Evolutionary conservation across 1,284 basidiomycete species (phyloP).

Genomic region (Trametes hirsuta): DNA sequence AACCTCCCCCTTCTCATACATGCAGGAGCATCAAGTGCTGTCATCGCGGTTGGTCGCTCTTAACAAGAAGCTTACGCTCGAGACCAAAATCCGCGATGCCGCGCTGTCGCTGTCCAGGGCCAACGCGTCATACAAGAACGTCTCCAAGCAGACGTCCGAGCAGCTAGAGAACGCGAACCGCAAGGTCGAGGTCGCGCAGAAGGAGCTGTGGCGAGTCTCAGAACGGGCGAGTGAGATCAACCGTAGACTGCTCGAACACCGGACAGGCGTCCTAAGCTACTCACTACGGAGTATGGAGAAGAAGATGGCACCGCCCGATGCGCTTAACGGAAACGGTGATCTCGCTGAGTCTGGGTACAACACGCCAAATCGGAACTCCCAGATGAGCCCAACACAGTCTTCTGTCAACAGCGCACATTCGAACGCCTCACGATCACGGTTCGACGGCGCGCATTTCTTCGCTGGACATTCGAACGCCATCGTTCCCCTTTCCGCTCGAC

Average conservation of each 20-base stretch:
- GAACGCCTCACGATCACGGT: conserved; percentile 50
- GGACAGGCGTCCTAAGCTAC: conserved; percentile 74
- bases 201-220: conserved; percentile 67
- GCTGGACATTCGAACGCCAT: conserved; percentile 74
- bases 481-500: conserved; percentile 44
- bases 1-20: neutral
- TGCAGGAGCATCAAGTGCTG: conserved; percentile 71
- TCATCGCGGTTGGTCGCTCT: conserved; percentile 62
- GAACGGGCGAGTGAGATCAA: conserved; percentile 64
- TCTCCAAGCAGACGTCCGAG: conserved; percentile 69
- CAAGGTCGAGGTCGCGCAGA: conserved; percentile 69
- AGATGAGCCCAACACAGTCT: conserved; percentile 56
- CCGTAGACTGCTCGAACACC: conserved; percentile 71
- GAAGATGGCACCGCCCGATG: conserved; percentile 43
- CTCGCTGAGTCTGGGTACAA: conserved; percentile 51
- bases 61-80: conserved; percentile 70
- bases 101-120: conserved; percentile 71
- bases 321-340: conserved; percentile 31
- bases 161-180: conserved; percentile 69
- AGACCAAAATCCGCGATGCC: conserved; percentile 82
- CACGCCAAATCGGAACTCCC: conserved; percentile 53
- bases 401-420: conserved; percentile 43
- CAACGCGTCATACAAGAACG: conserved; percentile 59
- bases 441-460: conserved; percentile 82
- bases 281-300: conserved; percentile 72